Evolutionary conservation across 2,329 filamentous ascomycete genomes (phyloP), one percentile per base, ranked within the genome.

Genomic region (Fusarium albosuccineum): DNA sequence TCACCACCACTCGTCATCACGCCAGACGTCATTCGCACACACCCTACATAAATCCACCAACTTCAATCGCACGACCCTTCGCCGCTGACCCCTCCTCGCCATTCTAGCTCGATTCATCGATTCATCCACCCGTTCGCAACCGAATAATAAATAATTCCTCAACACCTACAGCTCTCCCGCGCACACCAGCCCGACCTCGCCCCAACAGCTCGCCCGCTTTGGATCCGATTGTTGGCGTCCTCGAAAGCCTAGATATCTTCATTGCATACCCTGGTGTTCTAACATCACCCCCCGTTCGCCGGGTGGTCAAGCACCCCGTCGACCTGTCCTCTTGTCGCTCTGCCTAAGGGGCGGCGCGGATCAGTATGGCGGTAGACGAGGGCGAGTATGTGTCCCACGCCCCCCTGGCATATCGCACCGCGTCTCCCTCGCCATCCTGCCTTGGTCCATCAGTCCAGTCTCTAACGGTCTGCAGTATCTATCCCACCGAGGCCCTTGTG

Each of bases 401-500:
- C 17, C 27, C 44, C 16, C 8, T 40, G 36, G 54, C 40, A 26
- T 14, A 16, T n/a, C 46, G 56, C 26, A 41, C 27, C 36, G 22
- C 50, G 39, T 29, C 42, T 29, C 42, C 48, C 51, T 57, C 61
- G 65, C 57, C 61, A 62, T 66, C 61, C 62, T 66, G 57, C 53
- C 60, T 52, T 16, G 22, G 48, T 44, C 41, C 34, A 10, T 33
- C 26, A 49, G 46, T 46, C 60, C 66, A 39, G 66, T 33, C 26
- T 45, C 58, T 67, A 33, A 51, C 46, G 40, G 41, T 41, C n/a
- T 14, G 52, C 63, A 92, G 90, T 75, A 85, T 86, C 77, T 86
- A 87, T 79, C 86, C 88, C 60, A 92, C 90, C 66, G 88, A 92
- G 68, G 81, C 83, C 72, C 82, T 93, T 65, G 85, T 93, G 66